Percentiles rank a stretch among this genome's conserved stretches.
Conservation (phyloP, 345 rosid genomes). For the Lepidium africanum region DNA sequence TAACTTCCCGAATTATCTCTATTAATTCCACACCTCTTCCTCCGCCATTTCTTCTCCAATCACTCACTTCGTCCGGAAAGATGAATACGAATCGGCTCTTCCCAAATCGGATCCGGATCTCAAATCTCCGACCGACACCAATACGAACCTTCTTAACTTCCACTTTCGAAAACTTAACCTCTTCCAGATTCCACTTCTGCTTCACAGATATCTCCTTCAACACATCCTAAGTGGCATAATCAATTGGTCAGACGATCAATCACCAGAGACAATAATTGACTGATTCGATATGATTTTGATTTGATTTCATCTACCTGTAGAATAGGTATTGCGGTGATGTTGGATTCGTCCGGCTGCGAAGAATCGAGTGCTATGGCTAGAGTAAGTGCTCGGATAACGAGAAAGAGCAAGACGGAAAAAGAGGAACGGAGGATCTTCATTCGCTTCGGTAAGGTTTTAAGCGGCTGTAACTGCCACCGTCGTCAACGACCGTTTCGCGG, state of each 20-base stretch:
- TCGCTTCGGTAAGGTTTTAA: neutral
- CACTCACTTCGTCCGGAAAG: conserved; percentile 43
- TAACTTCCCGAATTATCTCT: conserved; percentile 28
- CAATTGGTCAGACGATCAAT: neutral
- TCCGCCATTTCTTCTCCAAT: conserved; percentile 43
- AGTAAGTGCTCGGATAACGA: conserved; percentile 17
- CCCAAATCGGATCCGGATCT: conserved; percentile 61
- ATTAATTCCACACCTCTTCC: conserved; percentile 30
- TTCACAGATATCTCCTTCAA: conserved; percentile 42
- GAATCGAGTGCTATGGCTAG: conserved; percentile 24
- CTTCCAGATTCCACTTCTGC: conserved; percentile 54
- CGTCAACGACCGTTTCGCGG: conserved; percentile 14
- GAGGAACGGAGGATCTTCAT: neutral
- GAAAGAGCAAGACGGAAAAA: conserved; percentile 18
- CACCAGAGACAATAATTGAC: neutral
- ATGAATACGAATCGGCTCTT: conserved; percentile 39
- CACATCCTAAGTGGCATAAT: conserved; percentile 41
- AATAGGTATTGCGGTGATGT: conserved; percentile 19
- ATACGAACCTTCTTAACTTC: conserved; percentile 39
- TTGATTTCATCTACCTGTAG: conserved; percentile 31
- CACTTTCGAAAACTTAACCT: conserved; percentile 31
- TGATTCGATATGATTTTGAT: neutral
- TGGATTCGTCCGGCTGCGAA: conserved; percentile 20
- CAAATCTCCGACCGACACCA: conserved; percentile 42
- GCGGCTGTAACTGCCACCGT: conserved; percentile 16